A percentile compares a stretch with the other conserved stretches of the same genome.
Conservation (phyloP, 352 stramenopile genomes). For the Pythium diclinum region DNA sequence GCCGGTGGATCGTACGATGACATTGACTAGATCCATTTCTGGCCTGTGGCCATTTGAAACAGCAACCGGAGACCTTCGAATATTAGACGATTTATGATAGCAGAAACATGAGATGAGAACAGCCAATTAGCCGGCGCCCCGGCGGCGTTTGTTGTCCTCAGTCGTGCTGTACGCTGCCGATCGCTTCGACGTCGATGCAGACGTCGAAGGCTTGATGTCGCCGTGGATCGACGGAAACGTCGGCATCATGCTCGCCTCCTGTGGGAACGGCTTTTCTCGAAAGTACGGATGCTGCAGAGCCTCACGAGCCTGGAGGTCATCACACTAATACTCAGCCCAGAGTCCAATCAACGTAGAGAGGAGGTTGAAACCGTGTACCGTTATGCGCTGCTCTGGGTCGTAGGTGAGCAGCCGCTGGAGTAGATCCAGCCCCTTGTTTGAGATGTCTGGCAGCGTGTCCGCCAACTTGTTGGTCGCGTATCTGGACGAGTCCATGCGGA, state of each 20-base stretch:
- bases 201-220: conserved; percentile 30
- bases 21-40: conserved; percentile 22
- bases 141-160: conserved; percentile 5
- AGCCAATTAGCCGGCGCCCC: not conserved
- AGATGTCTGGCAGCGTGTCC: conserved; percentile 38
- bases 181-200: not conserved
- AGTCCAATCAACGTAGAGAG: not conserved
- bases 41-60: too few species aligned
- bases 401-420: conserved; percentile 51
- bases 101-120: not conserved
- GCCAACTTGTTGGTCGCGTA: conserved; percentile 42
- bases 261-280: conserved; percentile 56
- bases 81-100: not conserved
- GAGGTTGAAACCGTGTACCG: conserved; percentile 25
- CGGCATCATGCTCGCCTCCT: conserved; percentile 59
- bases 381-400: conserved; percentile 46
- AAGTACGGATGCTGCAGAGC: conserved; percentile 61
- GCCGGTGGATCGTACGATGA: conserved; percentile 17
- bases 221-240: conserved; percentile 57
- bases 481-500: conserved; percentile 33
- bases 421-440: conserved; percentile 43
- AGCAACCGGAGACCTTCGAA: not conserved
- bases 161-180: not conserved
- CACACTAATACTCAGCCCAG: not conserved
- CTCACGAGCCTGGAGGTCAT: conserved; percentile 32